These are phyloP conservation scores for Tetrapisispora fleetii DNA, from an alignment of 805 yeast genomes.

Conservation along the genomic window DNA sequence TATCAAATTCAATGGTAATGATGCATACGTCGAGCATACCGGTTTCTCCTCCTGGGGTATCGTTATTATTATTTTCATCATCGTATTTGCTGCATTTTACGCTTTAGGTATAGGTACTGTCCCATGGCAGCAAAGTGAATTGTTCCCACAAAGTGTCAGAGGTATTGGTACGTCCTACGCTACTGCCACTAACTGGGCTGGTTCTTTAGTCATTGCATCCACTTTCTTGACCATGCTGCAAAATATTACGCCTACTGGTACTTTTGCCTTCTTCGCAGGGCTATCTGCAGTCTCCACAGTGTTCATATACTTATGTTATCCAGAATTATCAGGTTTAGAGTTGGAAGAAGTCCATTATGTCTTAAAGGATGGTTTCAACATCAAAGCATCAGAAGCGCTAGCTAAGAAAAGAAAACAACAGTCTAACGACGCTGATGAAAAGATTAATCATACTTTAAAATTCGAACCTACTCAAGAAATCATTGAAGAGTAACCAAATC, in stretches of 20 bases:
- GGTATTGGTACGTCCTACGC: constrained; percentile 87
- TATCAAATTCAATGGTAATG: constrained; percentile 42
- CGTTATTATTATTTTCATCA: constrained; percentile 76
- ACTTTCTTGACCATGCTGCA: constrained; percentile 91
- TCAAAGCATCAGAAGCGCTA: constrained; percentile 49
- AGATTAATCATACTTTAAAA: constrained; percentile 8
- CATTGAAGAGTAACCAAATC: constrained; percentile 8
- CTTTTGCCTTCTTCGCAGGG: constrained; percentile 84
- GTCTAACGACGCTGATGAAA: constrained; percentile 9
- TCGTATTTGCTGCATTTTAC: constrained; percentile 77
- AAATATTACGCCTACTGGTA: constrained; percentile 89
- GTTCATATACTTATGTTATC: constrained; percentile 75
- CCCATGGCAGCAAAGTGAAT: constrained; percentile 96
- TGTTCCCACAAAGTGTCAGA: constrained; percentile 88
- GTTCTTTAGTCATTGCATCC: constrained; percentile 81
- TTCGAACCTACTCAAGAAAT: constrained; percentile 21
- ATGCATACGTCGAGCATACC: constrained; percentile 33
- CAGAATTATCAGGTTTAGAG: constrained; percentile 84
- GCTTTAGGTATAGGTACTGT: constrained; percentile 95
- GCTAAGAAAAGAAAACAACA: constrained; percentile 38
- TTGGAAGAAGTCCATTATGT: constrained; percentile 84
- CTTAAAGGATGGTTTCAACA: constrained; percentile 77
- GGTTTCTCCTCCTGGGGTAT: constrained; percentile 79
- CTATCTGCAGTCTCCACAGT: constrained; percentile 62
- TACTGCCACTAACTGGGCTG: constrained; percentile 92